Evolutionary conservation across 163 green algal species (phyloP).

Genomic region (Scenedesmus sp.): DNA sequence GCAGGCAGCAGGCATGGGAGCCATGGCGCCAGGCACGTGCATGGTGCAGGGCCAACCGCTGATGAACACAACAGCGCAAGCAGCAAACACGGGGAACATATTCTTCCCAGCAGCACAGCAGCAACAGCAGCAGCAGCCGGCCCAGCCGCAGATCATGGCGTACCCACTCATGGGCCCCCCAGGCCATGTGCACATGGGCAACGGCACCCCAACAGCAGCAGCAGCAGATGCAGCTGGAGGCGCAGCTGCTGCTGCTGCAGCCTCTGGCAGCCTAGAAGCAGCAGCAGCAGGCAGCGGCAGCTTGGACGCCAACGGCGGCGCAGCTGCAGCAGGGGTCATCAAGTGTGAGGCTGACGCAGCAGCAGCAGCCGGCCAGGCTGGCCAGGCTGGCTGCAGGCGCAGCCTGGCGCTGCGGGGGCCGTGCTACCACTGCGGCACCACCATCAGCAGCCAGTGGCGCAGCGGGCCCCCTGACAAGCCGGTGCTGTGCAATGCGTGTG

Average conservation of each 20-base stretch:
- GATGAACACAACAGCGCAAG: not conserved
- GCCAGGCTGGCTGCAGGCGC: not conserved
- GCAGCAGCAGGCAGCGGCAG: not conserved
- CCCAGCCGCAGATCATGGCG: not conserved
- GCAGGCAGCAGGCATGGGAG: constrained; percentile 34
- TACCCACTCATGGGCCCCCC: not conserved
- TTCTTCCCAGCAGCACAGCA: constrained; percentile 34
- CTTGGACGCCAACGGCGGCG: not conserved
- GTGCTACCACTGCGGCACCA: constrained; percentile 52
- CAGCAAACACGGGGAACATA: not conserved
- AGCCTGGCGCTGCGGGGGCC: constrained; percentile 26
- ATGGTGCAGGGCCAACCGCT: constrained; percentile 19
- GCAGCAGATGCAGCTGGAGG: constrained; percentile 1
- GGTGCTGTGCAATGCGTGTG: constrained; percentile 55
- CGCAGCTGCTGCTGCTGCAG: not conserved
- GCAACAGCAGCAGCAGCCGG: constrained; percentile 18
- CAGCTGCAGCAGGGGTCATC: not conserved
- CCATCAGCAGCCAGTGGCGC: constrained; percentile 50
- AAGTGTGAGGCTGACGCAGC: constrained; percentile 2
- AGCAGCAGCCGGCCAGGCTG: not conserved
- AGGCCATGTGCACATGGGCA: not conserved
- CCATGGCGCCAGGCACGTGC: not conserved
- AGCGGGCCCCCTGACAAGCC: constrained; percentile 42
- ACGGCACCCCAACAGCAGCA: not conserved
- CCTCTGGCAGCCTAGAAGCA: not conserved